These are phyloP conservation scores for Huntiella omanensis DNA, from an alignment of 2,329 filamentous ascomycete genomes.

Conservation along the genomic window DNA sequence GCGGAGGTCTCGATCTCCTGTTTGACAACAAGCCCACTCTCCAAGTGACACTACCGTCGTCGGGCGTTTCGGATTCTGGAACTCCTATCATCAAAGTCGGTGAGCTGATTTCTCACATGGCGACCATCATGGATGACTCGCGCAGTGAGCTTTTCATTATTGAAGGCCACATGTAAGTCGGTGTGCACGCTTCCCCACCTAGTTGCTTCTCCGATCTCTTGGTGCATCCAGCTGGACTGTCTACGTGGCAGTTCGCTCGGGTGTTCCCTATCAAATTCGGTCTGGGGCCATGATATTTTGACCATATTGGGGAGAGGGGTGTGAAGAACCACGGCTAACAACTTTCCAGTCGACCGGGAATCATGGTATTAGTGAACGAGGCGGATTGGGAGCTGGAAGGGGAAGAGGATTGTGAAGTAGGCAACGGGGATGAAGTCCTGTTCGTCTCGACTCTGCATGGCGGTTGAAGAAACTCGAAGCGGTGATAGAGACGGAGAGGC, in stretches of 20 bases:
- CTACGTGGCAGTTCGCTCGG: too few relatives aligned
- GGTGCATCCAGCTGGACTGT: too few relatives aligned
- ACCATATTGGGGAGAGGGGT: too few relatives aligned
- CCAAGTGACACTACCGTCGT: conserved; percentile 46
- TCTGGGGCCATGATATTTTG: too few relatives aligned
- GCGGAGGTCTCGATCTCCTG: conserved; percentile 85
- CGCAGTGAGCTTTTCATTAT: conserved; percentile 80
- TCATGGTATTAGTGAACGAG: conserved; percentile 92
- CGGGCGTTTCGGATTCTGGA: conserved; percentile 35
- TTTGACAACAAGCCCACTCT: conserved; percentile 71
- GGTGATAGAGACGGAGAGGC: too few relatives aligned
- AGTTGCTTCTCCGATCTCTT: too few relatives aligned
- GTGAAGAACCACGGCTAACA: conserved; percentile 13
- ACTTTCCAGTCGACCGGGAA: conserved; percentile 61
- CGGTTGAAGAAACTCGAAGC: conserved; percentile 33
- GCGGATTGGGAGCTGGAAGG: conserved; percentile 97
- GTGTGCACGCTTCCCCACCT: background rate
- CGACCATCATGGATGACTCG: conserved; percentile 66
- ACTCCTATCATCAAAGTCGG: conserved; percentile 37
- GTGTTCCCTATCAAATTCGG: too few relatives aligned
- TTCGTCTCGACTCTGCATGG: conserved; percentile 96
- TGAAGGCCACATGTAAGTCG: conserved; percentile 66
- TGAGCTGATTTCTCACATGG: conserved; percentile 58
- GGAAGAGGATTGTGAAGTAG: conserved; percentile 74
- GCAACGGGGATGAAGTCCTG: conserved; percentile 67